Evolutionary conservation across 176 grass and related monocot species (phyloP), one percentile per base, ranked within the genome.

Genomic region (Phoenix roebelenii): DNA sequence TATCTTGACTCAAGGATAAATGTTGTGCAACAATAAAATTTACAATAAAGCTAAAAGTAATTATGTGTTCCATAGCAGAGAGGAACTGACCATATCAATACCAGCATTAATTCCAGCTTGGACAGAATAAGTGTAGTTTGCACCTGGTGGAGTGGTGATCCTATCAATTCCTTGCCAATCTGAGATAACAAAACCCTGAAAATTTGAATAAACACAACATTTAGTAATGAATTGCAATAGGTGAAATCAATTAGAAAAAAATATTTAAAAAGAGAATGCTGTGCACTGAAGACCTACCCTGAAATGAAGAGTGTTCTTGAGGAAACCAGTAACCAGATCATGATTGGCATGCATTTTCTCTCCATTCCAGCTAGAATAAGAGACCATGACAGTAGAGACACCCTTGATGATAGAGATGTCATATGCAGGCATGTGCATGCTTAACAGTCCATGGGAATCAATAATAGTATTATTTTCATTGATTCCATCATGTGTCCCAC

Each of bases 371-470:
- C 92, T 96, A 68, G 92, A 90, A 65, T 90, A 96, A 74, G 92
- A 96, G 16, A 96, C 86, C 92, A 96, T 96, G 71, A 96, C 62
- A 52, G 92, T 96, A 25, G 92, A 80, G 1, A 96, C 83, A 71
- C 92, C 92, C 74, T 90, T 96, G 29, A 87, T 82, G 49, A 96
- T 75, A 30, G 86, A 79, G 57, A 87, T 65, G 65, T 90, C 90
- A 69, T 96, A 96, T 20, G 92, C 86, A 56, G 92, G 86, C 92
- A 96, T 96, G 69, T 96, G 92, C 73, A 96, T 90, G 83, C 80
- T 71, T 39, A 90, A 57, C 32, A 96, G 72, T 51, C 77, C 92
- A 55, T 77, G 86, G 28, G 65, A 56, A 50, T 88, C 84, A 70
- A 87, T 67, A 39, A 96, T 77, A 3, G 86, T 90, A 60, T 96